Evolutionary conservation across 129 eudicot genomes (phyloP).

Genomic region (Pittosporum tobira): DNA sequence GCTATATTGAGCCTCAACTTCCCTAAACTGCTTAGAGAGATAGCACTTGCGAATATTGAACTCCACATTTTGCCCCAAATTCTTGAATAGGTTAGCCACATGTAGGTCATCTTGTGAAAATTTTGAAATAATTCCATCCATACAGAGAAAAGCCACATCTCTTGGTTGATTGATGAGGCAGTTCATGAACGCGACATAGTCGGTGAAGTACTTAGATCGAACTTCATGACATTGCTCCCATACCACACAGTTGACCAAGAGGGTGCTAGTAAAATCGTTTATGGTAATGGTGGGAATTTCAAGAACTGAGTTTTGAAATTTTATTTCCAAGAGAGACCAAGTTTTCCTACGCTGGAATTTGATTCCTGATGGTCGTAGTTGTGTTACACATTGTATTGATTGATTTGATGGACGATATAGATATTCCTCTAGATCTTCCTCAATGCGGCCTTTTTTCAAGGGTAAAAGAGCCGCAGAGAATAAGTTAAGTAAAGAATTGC

Average conservation of each 20-base stretch:
- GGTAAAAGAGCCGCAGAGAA: too few species aligned
- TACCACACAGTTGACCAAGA: background rate
- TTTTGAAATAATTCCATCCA: background rate
- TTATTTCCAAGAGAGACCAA: background rate
- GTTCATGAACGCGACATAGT: background rate
- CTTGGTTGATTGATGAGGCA: background rate
- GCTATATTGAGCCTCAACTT: conserved; percentile 8
- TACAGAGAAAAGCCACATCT: conserved; percentile 1
- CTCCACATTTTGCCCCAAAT: conserved; percentile 13
- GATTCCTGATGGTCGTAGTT: background rate
- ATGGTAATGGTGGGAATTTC: background rate
- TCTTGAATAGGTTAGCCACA: conserved; percentile 11
- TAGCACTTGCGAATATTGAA: conserved; percentile 1
- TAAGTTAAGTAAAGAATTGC: too few species aligned
- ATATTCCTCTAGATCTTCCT: background rate
- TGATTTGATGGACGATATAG: conserved; percentile 2
- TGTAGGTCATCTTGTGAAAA: conserved; percentile 9
- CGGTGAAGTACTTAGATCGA: background rate
- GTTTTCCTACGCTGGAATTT: background rate
- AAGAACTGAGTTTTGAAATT: background rate
- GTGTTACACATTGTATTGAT: background rate
- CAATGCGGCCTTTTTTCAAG: too few species aligned
- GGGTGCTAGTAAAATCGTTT: background rate
- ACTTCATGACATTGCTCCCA: background rate
- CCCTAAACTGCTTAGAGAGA: conserved; percentile 4